Base-by-base conservation (phyloP, 306 rosid genomes). In the Cucumis hystrix region DNA sequence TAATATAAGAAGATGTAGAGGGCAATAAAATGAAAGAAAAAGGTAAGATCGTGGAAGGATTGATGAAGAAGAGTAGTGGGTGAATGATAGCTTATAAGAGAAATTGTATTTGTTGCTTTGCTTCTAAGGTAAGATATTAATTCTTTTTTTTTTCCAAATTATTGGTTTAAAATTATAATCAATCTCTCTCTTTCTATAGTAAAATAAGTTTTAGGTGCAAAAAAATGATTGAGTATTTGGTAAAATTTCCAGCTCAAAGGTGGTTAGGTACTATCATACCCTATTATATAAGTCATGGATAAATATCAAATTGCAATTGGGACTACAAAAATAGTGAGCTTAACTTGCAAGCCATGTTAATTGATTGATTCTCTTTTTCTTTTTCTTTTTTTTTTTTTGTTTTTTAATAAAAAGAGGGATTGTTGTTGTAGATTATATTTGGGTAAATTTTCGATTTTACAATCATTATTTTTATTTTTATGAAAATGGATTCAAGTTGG, bases 61-160 rank as follows among this genome's bases (percentile, higher is more conserved):
- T 75, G 65, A 78, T 16, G 83, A 78, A 57, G 79, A 73, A 68
- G 47, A 45, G 77, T 39, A 74, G 87, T 80, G 84, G 86, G 80
- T 62, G 65, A 59, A 76, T 39, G 43, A 54, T 77, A 25, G 45
- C 54, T 33, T 41, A 69, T 39, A 49, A 69, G 30, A 20, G 35
- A 49, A 59, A 62, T 21, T 58, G 80, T 83, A 52, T 47, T 60
- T 88, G 58, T 90, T 43, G 85, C 92, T 88, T 92, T 82, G 81
- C 93, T 87, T 92, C 81, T 52, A 90, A 89, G 92, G 47, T 57
- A 92, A 92, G 91, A 6, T 41, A 72, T 78, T 58, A 60, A 56
- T 41, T 18, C 14, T 72, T n/a, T 72, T n/a, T 2, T 72, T n/a
- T 72, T n/a, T 2, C 41, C 37, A 69, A 43, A 45, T 45, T 21